Base-by-base conservation (phyloP, 2,329 filamentous ascomycete genomes). In the Aspergillus ustus region DNA sequence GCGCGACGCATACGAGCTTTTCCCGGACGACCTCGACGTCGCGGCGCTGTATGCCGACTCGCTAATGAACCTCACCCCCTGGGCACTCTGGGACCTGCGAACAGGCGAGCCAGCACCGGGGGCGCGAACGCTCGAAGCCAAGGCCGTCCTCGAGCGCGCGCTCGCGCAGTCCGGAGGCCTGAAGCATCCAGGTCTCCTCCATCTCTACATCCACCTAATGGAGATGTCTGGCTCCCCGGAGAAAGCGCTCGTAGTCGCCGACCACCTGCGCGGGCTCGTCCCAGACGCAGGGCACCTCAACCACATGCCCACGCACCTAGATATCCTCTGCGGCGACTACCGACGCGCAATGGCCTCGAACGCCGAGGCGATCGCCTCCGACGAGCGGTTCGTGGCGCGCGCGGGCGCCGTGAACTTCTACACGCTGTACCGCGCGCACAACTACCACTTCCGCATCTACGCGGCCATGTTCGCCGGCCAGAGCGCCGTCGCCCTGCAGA, bases 251-350 rank as follows among this genome's bases (percentile, higher is more conserved):
- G 78, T 83, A 0, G 80, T 84, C 0, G 89, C 89, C 5, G 84
- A 92, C 68, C 77, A 70, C 22, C 81, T 92, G 11, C 86, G 89
- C 22, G 82, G 80, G 9, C 81, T 92, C 2, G 84, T 89, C 0
- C 89, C 89, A 0, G 89, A 92, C 70, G 82, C 86, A 0, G 90
- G 89, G 0, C 90, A 93, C 73, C 77, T 91, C 0, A 81, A 87
- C 45, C 90, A 92, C 70, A 93, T 94, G 91, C 90, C 91, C 0
- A 87, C 87, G 0, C 91, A 94, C 73, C 80, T 93, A 40, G 90
- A 93, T 72, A 84, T 91, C 11, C 82, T 93, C 0, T 84, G 88
- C 29, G 91, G 91, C 13, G 86, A 92, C 68, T 93, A 92, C 70
- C 79, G 83, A 31, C 81, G 81, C 8, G 89, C 89, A 4, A 87